A percentile compares a stretch with the other conserved stretches of the same genome.
Conservation (phyloP, 177 flowering plant genomes). For the Vitis hybrid region DNA sequence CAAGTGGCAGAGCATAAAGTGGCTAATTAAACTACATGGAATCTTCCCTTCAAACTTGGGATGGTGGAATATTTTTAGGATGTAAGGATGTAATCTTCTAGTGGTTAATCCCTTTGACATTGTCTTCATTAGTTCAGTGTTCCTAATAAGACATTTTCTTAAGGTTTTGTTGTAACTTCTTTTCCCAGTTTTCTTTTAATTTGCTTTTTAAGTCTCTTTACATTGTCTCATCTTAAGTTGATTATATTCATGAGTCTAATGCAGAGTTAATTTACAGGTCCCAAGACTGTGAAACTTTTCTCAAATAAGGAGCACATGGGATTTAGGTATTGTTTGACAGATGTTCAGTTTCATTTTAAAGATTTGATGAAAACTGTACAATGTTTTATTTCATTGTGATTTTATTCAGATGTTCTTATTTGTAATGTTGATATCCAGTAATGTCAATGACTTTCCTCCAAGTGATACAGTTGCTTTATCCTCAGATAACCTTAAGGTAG, state of each 20-base stretch:
- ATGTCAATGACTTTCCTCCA: constrained; percentile 87
- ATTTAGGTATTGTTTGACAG: constrained; percentile 60
- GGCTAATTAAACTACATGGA: too few species aligned
- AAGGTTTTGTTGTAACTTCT: too few species aligned
- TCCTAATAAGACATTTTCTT: too few species aligned
- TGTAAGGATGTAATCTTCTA: too few species aligned
- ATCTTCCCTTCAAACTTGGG: too few species aligned
- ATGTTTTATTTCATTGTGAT: not conserved
- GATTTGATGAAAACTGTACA: not conserved
- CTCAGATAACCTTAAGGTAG: constrained; percentile 71
- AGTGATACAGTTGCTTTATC: constrained; percentile 69
- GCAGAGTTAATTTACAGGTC: constrained; percentile 48
- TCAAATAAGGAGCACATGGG: constrained; percentile 98
- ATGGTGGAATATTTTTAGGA: too few species aligned
- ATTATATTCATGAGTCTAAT: constrained; percentile 9
- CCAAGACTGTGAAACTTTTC: constrained; percentile 80
- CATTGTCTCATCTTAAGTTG: not conserved
- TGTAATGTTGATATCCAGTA: constrained; percentile 49
- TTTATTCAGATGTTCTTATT: constrained; percentile 4
- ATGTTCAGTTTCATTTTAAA: not conserved
- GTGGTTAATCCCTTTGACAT: too few species aligned
- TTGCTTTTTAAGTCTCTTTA: not conserved
- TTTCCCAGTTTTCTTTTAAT: not conserved
- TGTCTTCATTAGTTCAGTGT: too few species aligned
- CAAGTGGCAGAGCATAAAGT: too few species aligned